Evolutionary conservation across 2,329 filamentous ascomycete genomes (phyloP).

Genomic region (Trichoderma semiorbis): DNA sequence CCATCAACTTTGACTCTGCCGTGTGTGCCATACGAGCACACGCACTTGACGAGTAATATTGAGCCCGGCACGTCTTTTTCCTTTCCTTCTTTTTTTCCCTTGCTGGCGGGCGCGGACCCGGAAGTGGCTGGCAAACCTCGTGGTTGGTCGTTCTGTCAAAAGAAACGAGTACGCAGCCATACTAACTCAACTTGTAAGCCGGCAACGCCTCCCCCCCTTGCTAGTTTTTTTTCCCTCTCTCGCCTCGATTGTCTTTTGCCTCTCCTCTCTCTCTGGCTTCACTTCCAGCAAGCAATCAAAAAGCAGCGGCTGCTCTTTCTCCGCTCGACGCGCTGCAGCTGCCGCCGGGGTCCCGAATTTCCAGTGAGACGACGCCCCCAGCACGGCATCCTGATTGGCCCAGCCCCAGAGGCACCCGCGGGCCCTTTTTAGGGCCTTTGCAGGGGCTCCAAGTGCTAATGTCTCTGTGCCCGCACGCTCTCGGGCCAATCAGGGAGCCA

Average conservation of each 20-base stretch:
- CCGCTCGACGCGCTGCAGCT: background rate
- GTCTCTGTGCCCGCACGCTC: background rate
- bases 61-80: background rate
- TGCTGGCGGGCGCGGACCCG: slow-evolving; percentile 6
- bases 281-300: background rate
- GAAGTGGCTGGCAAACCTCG: slow-evolving; percentile 8
- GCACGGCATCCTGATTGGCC: background rate
- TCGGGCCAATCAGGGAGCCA: background rate
- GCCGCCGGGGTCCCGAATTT: background rate
- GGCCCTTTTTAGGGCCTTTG: background rate
- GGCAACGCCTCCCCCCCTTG: slow-evolving; percentile 19
- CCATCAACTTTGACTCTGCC: background rate
- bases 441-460: background rate
- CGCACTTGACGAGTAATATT: background rate
- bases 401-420: background rate
- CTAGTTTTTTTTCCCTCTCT: background rate
- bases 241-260: background rate
- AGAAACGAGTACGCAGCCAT: background rate
- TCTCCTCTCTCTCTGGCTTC: background rate
- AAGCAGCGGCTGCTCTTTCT: background rate
- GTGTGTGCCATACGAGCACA: background rate
- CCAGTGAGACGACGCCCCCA: background rate
- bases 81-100: background rate
- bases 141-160: background rate
- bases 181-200: background rate